phyloP scores from a whole-genome alignment of 345 rosid species.

The Gossypium stocksii region DNA sequence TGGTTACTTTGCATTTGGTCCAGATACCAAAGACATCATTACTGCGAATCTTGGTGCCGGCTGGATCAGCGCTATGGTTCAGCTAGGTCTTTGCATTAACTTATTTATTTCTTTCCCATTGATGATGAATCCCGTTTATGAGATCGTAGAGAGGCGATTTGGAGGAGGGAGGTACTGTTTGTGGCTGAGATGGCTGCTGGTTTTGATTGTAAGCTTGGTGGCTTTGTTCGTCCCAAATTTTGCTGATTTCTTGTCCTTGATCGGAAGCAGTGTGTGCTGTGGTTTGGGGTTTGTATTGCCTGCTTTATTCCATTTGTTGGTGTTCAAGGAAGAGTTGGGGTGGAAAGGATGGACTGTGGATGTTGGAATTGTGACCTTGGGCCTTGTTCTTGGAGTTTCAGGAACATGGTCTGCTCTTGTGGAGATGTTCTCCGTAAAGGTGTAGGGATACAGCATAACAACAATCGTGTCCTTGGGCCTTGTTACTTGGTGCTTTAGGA shows the following conservation, averaged over 20 bases:
- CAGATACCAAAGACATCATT: slow-evolving; percentile 64
- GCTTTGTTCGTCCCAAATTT: slow-evolving; percentile 81
- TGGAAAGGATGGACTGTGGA: slow-evolving; percentile 59
- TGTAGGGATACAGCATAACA: slow-evolving; percentile 1
- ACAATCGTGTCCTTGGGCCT: background rate
- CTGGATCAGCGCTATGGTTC: slow-evolving; percentile 53
- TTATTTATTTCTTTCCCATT: slow-evolving; percentile 85
- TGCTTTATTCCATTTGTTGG: slow-evolving; percentile 73
- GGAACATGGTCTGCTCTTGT: slow-evolving; percentile 71
- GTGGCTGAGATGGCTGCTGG: slow-evolving; percentile 78
- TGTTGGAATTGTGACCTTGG: slow-evolving; percentile 46
- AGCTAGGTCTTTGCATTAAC: slow-evolving; percentile 72
- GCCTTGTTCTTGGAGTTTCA: slow-evolving; percentile 54
- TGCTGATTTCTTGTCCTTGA: slow-evolving; percentile 77
- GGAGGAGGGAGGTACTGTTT: slow-evolving; percentile 55
- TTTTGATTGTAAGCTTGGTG: slow-evolving; percentile 52
- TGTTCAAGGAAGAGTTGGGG: slow-evolving; percentile 61
- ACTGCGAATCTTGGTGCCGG: slow-evolving; percentile 72
- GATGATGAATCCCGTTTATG: slow-evolving; percentile 94
- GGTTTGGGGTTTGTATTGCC: slow-evolving; percentile 79
- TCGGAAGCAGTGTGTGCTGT: slow-evolving; percentile 86
- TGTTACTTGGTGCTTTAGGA: no score
- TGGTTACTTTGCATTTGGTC: slow-evolving; percentile 79
- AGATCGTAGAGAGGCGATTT: slow-evolving; percentile 73
- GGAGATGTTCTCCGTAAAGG: slow-evolving; percentile 57